Percentiles rank a stretch among this genome's conserved stretches.
Evolutionary conservation across 73 alveolate genomes (phyloP).

Genomic region (Stentor roeselii): DNA sequence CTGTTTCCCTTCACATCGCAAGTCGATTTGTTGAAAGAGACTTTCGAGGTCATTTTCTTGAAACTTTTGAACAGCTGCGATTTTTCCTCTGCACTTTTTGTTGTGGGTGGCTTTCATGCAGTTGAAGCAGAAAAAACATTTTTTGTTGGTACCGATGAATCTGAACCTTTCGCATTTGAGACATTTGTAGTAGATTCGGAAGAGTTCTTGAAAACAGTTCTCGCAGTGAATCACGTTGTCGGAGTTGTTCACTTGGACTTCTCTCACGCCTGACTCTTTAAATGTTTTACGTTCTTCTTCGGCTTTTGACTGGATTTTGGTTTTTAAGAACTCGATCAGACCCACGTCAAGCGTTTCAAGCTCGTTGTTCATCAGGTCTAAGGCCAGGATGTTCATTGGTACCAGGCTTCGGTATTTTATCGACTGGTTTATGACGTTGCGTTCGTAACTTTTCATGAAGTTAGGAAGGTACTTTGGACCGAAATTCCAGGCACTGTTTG

Average conservation of each 20-base stretch:
- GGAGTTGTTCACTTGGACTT: neutral
- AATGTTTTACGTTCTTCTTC: neutral
- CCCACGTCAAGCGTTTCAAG: neutral
- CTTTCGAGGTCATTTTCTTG: neutral
- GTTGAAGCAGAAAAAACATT: neutral
- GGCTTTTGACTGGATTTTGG: neutral
- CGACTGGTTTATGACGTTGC: conserved; percentile 44
- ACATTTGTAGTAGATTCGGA: neutral
- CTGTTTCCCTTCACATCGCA: neutral
- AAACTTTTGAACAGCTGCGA: conserved; percentile 1
- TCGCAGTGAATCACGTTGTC: neutral
- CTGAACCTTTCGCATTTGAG: neutral
- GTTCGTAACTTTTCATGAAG: conserved; percentile 38
- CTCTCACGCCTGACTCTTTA: neutral
- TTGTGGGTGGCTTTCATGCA: neutral
- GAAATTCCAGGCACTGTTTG: conserved; percentile 71
- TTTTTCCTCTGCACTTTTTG: neutral
- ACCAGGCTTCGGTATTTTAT: conserved; percentile 47
- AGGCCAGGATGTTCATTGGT: conserved; percentile 40
- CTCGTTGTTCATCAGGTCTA: conserved; percentile 56
- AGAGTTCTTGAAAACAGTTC: neutral
- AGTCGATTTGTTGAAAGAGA: neutral
- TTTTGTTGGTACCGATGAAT: neutral
- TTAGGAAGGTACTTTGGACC: conserved; percentile 41
- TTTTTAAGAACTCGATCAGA: neutral